phyloP scores from a whole-genome alignment of 2,329 filamentous ascomycete species.

The Penicillium sp. region DNA sequence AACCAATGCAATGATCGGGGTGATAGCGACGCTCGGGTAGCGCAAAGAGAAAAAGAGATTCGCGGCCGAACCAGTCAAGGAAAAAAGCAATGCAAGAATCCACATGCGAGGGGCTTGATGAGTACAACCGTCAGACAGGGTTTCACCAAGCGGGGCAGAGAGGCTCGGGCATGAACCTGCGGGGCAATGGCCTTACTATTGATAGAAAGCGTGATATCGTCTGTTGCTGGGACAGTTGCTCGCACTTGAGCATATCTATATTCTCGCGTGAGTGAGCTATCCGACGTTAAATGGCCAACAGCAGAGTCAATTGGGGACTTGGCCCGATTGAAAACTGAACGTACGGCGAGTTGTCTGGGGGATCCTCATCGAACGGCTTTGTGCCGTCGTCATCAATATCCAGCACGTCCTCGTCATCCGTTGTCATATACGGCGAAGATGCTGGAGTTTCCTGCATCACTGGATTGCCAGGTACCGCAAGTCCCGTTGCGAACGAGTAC shows the following conservation, averaged over 20 bases:
- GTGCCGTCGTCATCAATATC: conserved; percentile 39
- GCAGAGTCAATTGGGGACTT: background rate
- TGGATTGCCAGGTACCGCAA: conserved; percentile 30
- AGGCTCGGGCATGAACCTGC: background rate
- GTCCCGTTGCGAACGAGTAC: conserved; percentile 34
- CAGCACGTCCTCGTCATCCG: conserved; percentile 23
- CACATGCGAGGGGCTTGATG: conserved; percentile 73
- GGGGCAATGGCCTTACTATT: conserved; percentile 53
- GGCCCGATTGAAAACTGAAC: background rate
- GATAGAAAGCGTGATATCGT: conserved; percentile 77
- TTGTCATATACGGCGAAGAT: conserved; percentile 25
- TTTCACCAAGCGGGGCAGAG: background rate
- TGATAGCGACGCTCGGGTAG: conserved; percentile 89
- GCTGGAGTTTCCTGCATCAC: conserved; percentile 27
- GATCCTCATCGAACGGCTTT: conserved; percentile 34
- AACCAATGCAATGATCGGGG: conserved; percentile 68
- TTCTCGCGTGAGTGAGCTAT: background rate
- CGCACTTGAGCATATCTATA: conserved; percentile 70
- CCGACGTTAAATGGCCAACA: background rate
- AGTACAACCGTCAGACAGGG: background rate
- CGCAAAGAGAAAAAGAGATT: conserved; percentile 79
- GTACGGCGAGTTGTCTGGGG: conserved; percentile 37
- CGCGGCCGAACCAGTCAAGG: conserved; percentile 68
- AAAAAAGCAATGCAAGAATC: conserved; percentile 76
- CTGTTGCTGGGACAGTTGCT: conserved; percentile 74